Evolutionary conservation across 1,139 yeast genomes (phyloP).

Genomic region (Hemisphaericaspora subhashii): DNA sequence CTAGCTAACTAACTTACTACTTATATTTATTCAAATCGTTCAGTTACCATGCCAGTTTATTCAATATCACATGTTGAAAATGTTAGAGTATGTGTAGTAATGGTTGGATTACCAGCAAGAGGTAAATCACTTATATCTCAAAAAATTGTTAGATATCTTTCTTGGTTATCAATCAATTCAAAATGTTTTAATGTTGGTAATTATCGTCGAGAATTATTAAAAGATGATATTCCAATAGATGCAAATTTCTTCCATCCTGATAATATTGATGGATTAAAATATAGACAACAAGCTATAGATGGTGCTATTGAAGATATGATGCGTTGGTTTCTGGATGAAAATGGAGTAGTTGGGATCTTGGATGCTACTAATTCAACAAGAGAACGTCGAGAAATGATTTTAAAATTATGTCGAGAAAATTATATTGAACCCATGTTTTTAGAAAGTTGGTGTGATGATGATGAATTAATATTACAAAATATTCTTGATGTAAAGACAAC

Average conservation of each 20-base stretch:
- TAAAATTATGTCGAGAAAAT: conserved; percentile 61
- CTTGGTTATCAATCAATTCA: conserved; percentile 88
- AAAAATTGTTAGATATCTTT: conserved; percentile 80
- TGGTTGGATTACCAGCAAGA: conserved; percentile 65
- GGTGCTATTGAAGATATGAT: conserved; percentile 81
- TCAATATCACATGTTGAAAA: conserved; percentile 71
- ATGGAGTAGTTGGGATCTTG: conserved; percentile 86
- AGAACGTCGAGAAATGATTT: conserved; percentile 66
- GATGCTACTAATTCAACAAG: conserved; percentile 83
- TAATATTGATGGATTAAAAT: conserved; percentile 61
- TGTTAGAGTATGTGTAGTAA: conserved; percentile 70
- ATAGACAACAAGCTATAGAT: conserved; percentile 69
- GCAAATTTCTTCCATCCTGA: conserved; percentile 79
- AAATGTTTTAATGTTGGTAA: conserved; percentile 88
- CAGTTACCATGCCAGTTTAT: conserved; percentile 61
- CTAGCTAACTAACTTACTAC: not conserved
- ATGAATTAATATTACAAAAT: conserved; percentile 73
- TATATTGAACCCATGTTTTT: conserved; percentile 86
- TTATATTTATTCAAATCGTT: not conserved
- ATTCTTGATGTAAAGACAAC: conserved; percentile 83
- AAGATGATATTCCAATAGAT: conserved; percentile 31
- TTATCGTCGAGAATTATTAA: conserved; percentile 64
- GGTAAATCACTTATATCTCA: conserved; percentile 83
- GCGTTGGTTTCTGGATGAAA: conserved; percentile 78
- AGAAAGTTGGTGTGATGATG: conserved; percentile 89